A percentile compares a stretch with the other conserved stretches of the same genome.
Evolutionary conservation across 2,329 filamentous ascomycete genomes (phyloP).

Genomic region (Exophiala sp.): DNA sequence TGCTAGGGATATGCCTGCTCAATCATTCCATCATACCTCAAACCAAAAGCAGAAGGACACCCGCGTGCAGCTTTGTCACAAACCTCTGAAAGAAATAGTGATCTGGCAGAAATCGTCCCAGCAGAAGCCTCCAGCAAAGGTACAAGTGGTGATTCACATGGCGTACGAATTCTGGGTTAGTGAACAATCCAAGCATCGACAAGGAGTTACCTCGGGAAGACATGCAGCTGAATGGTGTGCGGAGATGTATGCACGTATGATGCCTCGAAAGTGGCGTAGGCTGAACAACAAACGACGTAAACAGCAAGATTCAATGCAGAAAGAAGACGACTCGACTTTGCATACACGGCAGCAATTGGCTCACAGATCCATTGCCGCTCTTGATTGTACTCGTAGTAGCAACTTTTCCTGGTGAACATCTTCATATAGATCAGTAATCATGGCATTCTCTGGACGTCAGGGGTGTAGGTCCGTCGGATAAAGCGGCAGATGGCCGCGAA

Average conservation of each 20-base stretch:
- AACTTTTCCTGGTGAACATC: background rate
- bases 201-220: background rate
- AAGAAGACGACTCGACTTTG: background rate
- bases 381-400: background rate
- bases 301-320: constrained; percentile 3
- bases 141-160: background rate
- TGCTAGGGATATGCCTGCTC: too few species aligned
- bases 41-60: too few species aligned
- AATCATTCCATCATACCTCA: too few species aligned
- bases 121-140: background rate
- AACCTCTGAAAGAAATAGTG: background rate
- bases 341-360: constrained; percentile 3
- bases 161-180: constrained; percentile 9
- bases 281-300: constrained; percentile 2
- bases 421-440: background rate
- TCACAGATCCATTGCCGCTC: background rate
- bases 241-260: background rate
- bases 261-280: background rate
- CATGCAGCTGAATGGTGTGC: too few species aligned
- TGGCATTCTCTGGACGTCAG: background rate
- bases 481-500: background rate
- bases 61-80: background rate
- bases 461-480: too few species aligned
- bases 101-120: background rate
- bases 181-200: constrained; percentile 4